Evolutionary conservation across 1,284 basidiomycete species (phyloP), one percentile per base, ranked within the genome.

Genomic region (Kalmanozyma brasiliensis): DNA sequence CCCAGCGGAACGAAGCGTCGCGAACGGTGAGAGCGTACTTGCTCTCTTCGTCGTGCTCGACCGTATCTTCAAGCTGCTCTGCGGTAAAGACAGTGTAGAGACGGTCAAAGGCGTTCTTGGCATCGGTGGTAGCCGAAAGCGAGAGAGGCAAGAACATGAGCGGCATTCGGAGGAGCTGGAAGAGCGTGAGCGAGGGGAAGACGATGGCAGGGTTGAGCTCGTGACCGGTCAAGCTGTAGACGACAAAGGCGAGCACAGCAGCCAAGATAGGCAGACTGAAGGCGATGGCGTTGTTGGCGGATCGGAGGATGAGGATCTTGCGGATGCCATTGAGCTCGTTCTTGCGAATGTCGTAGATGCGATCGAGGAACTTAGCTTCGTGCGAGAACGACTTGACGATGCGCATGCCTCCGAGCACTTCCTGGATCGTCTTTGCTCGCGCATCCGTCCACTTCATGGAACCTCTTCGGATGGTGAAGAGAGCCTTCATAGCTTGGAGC

Each of bases 381-480:
- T 73, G 74, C 49, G 59, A 74, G 34, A 72, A 82, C 7, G 69
- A 71, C 70, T 82, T 82, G 58, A 82, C 80, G 38, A 81, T 78
- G n/a, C 79, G 73, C 72, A 82, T 81, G 26, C 75, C 73, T 19
- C 74, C 67, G 10, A 82, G 66, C 22, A 81, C 68, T 49, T 82
- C 80, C 24, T 80, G 77, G 26, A 80, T 81, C 37, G 73, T 73
- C 53, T 80, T 80, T 37, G 73, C 67, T 16, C 80, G 67, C 71
- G 90, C 69, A 78, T 97, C 94, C 0, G 94, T 97, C 91, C 91
- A 97, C 3, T 84, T 81, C 91, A 96, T 95, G 37, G 89, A 88
- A 77, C 90, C 90, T 61, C 86, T 85, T 16, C 94, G 87, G 42
- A 90, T 81, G 2, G 78, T 82, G 80, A 95, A 92, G 45, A 94